A percentile compares a stretch with the other conserved stretches of the same genome.
Evolutionary conservation across 495 filamentous ascomycete genomes (phyloP).

Genomic region (Xylaria venustula): DNA sequence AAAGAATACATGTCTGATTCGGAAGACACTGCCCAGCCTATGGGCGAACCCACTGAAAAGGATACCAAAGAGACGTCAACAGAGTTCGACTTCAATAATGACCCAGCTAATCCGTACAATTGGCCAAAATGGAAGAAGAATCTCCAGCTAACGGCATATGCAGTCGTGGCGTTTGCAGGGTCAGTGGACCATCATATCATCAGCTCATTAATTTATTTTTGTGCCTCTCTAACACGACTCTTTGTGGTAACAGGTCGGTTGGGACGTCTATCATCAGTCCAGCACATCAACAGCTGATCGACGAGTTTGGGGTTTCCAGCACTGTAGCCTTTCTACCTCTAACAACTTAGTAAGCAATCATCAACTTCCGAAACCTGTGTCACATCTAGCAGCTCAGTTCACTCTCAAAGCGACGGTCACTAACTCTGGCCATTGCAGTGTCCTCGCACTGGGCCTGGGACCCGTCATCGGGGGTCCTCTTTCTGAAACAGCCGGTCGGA

Average conservation of each 20-base stretch:
- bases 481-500: constrained; percentile 56
- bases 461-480: constrained; percentile 60
- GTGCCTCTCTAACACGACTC: background rate
- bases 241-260: constrained; percentile 39
- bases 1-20: background rate
- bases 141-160: constrained; percentile 44
- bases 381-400: constrained; percentile 5
- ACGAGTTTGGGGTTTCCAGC: constrained; percentile 45
- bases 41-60: background rate
- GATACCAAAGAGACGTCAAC: background rate
- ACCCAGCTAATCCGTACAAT: constrained; percentile 60
- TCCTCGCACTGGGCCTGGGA: constrained; percentile 57
- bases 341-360: constrained; percentile 54
- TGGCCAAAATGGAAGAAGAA: constrained; percentile 54
- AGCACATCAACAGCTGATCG: constrained; percentile 39
- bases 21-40: background rate
- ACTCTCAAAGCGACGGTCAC: background rate
- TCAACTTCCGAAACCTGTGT: constrained; percentile 57
- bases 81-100: constrained; percentile 55
- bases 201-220: background rate
- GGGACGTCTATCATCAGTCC: constrained; percentile 56
- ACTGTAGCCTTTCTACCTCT: constrained; percentile 56
- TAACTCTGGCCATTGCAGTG: constrained; percentile 13
- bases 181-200: constrained; percentile 16
- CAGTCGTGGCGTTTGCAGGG: constrained; percentile 45